These are phyloP conservation scores for Skeletonema marinoi DNA, from an alignment of 108 stramenopile species.

Conservation along the genomic window DNA sequence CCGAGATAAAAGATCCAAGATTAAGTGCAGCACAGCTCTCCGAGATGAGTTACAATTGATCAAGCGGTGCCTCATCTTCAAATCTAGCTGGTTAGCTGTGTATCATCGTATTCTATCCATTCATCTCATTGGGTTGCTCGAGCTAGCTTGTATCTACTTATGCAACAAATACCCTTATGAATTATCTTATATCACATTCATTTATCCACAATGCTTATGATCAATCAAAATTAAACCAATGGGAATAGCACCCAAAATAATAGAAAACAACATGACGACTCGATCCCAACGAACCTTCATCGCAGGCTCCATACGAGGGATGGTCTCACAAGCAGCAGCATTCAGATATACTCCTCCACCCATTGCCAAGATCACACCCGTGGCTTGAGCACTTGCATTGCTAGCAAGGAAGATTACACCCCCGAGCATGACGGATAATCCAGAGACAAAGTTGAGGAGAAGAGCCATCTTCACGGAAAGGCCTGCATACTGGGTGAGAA, in stretches of 20 bases:
- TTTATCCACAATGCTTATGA: constrained; percentile 80
- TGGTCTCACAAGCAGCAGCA: constrained; percentile 66
- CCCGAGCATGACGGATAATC: constrained; percentile 70
- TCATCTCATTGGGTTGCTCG: too few species aligned
- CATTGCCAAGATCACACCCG: constrained; percentile 71
- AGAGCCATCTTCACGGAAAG: constrained; percentile 53
- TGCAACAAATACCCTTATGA: neutral
- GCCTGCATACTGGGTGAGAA: constrained; percentile 68
- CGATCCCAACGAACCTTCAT: constrained; percentile 26
- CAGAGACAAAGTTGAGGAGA: constrained; percentile 67
- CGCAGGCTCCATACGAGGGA: constrained; percentile 45
- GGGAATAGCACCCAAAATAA: constrained; percentile 68
- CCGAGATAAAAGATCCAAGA: too few species aligned
- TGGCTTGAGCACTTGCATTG: constrained; percentile 45
- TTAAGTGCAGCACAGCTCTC: too few species aligned
- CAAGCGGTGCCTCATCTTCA: too few species aligned
- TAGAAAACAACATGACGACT: constrained; percentile 43
- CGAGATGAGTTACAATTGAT: too few species aligned
- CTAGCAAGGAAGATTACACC: constrained; percentile 53
- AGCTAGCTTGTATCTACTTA: too few species aligned
- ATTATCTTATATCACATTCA: neutral
- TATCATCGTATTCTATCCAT: too few species aligned
- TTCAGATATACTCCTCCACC: constrained; percentile 80
- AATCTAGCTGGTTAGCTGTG: too few species aligned
- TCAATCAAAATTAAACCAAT: constrained; percentile 86